Conservation (phyloP, 495 filamentous ascomycete species). For the Penicillium paxilli region DNA sequence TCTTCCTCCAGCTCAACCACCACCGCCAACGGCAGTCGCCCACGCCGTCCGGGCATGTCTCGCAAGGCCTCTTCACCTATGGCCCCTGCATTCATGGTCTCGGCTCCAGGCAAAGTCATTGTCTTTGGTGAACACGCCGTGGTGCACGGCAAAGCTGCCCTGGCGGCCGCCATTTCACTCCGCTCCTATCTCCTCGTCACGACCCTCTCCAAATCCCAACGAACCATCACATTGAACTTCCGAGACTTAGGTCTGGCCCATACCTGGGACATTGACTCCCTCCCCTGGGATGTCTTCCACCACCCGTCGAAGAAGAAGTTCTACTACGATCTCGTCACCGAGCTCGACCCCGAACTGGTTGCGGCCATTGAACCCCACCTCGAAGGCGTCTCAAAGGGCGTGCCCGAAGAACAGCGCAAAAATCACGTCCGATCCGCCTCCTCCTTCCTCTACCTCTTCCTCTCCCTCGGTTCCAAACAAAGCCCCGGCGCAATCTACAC, state of each 20-base stretch:
- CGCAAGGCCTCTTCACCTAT: conserved; percentile 51
- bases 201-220: conserved; percentile 79
- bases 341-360: conserved; percentile 79
- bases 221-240: conserved; percentile 82
- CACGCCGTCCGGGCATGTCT: conserved; percentile 29
- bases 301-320: conserved; percentile 83
- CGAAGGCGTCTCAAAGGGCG: conserved; percentile 61
- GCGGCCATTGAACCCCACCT: conserved; percentile 77
- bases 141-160: conserved; percentile 92
- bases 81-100: conserved; percentile 94
- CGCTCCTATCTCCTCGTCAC: conserved; percentile 95
- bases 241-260: conserved; percentile 83
- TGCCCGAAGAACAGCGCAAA: conserved; percentile 66
- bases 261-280: conserved; percentile 85
- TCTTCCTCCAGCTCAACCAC: conserved; percentile 20
- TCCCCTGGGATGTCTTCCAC: conserved; percentile 83
- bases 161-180: conserved; percentile 90
- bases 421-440: conserved; percentile 77
- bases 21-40: conserved; percentile 12
- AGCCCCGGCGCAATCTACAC: conserved; percentile 85
- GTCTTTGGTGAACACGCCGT: conserved; percentile 97
- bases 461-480: conserved; percentile 76
- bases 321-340: conserved; percentile 84
- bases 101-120: conserved; percentile 95
- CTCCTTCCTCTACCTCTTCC: conserved; percentile 89